Conservation (phyloP, 169 alveolate species). For the Plasmodium relictum region DNA sequence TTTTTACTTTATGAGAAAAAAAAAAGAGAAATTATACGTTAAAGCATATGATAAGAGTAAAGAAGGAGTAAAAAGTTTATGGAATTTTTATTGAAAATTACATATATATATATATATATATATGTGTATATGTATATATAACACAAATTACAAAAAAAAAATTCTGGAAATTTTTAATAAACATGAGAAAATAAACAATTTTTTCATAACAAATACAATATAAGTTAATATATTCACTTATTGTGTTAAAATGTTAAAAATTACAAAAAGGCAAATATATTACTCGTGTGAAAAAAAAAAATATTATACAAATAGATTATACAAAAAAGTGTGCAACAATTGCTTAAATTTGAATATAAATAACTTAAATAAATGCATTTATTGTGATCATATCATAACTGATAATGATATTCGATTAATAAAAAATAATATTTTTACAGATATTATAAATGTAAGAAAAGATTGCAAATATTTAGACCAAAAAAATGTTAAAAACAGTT, state of each 20-base stretch:
- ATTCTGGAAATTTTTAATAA: neutral
- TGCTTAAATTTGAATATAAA: constrained; percentile 69
- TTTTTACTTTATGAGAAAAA: too few species aligned
- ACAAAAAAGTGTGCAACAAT: constrained; percentile 69
- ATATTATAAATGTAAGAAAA: constrained; percentile 70
- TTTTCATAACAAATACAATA: too few species aligned
- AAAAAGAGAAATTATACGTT: too few species aligned
- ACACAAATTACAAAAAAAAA: neutral
- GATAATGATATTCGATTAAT: constrained; percentile 70
- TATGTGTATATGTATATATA: neutral
- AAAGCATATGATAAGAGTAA: too few species aligned
- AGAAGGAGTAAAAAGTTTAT: too few species aligned
- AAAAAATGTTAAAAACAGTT: constrained; percentile 10
- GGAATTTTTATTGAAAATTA: too few species aligned
- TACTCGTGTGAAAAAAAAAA: constrained; percentile 74
- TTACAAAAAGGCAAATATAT: constrained; percentile 56
- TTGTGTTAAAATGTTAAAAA: constrained; percentile 56
- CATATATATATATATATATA: neutral
- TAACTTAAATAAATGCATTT: constrained; percentile 55
- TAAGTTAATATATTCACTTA: neutral
- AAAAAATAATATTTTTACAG: constrained; percentile 72
- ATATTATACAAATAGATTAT: constrained; percentile 64
- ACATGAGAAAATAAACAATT: neutral
- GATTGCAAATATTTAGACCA: constrained; percentile 35
- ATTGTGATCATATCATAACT: constrained; percentile 45